Percentiles rank a stretch among this genome's conserved stretches.
These are phyloP conservation scores for Tillandsia fasciculata DNA, from an alignment of 176 grass and related monocot genomes.

Conservation along the genomic window DNA sequence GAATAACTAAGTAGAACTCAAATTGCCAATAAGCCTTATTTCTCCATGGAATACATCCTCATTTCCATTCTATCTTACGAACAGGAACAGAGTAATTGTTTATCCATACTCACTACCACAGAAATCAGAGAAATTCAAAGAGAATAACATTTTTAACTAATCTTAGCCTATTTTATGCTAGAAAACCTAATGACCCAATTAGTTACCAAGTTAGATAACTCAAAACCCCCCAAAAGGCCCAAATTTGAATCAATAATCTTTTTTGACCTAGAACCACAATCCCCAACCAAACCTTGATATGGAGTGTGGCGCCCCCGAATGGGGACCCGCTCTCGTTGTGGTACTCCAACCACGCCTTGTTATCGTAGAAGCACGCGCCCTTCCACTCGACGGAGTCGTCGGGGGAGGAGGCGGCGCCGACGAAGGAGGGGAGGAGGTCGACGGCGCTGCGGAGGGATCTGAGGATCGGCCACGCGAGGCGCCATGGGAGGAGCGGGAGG, in stretches of 20 bases:
- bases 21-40: no score
- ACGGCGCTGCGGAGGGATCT: conserved; percentile 42
- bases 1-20: no score
- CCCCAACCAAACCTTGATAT: conserved; percentile 13
- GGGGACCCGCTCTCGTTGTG: conserved; percentile 17
- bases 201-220: not conserved
- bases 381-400: conserved; percentile 47
- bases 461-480: conserved; percentile 39
- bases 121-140: no score
- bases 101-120: not conserved
- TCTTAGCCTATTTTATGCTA: no score
- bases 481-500: conserved; percentile 63
- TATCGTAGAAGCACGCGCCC: conserved; percentile 93
- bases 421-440: conserved; percentile 76
- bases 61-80: no score
- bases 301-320: conserved; percentile 22
- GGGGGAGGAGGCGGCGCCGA: conserved; percentile 42
- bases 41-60: no score
- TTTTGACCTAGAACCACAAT: not conserved
- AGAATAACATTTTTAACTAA: no score
- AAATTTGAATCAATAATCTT: not conserved
- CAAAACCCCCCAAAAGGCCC: not conserved
- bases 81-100: no score
- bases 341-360: conserved; percentile 36
- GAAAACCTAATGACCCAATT: not conserved